A percentile compares a stretch with the other conserved stretches of the same genome.
Conservation (phyloP, 768 basidiomycete genomes). For the Coprinopsis strossmayeri region DNA sequence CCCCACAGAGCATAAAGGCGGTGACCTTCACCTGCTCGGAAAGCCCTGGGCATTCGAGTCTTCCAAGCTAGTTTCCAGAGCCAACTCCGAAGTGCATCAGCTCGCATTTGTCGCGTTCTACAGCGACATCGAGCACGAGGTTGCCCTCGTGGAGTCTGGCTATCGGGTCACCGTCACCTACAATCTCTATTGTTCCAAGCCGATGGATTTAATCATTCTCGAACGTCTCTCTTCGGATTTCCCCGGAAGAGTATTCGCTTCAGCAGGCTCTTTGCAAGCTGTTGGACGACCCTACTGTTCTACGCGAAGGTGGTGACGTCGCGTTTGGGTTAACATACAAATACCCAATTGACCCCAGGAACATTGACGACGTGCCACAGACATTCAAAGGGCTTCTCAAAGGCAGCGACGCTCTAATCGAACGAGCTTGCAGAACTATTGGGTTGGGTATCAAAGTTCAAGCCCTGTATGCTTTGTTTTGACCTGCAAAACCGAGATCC, state of each 20-base stretch:
- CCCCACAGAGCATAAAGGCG: conserved; percentile 40
- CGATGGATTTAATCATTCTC: conserved; percentile 8
- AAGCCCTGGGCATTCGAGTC: conserved; percentile 34
- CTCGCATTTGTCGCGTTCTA: conserved; percentile 28
- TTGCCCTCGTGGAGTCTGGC: conserved; percentile 26
- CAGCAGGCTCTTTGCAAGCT: conserved; percentile 18
- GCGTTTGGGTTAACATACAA: conserved; percentile 28
- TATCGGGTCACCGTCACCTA: conserved; percentile 36
- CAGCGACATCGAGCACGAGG: conserved; percentile 37
- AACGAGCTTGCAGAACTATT: conserved; percentile 14
- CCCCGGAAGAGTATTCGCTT: conserved; percentile 10
- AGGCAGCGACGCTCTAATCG: conserved; percentile 22
- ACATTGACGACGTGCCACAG: conserved; percentile 7
- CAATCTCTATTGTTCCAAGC: conserved; percentile 25
- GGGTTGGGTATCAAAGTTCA: conserved; percentile 15
- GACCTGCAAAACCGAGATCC: no score
- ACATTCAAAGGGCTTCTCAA: conserved; percentile 19
- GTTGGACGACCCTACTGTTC: conserved; percentile 19
- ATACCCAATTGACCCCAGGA: conserved; percentile 22
- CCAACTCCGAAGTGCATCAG: conserved; percentile 14
- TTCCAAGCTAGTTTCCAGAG: conserved; percentile 13
- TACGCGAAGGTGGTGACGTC: conserved; percentile 26
- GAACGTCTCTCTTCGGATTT: neutral
- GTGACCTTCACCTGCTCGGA: conserved; percentile 30
- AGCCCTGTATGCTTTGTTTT: conserved; percentile 20